These are phyloP conservation scores for Zangia roseola DNA, from an alignment of 768 basidiomycete species.

Conservation along the genomic window DNA sequence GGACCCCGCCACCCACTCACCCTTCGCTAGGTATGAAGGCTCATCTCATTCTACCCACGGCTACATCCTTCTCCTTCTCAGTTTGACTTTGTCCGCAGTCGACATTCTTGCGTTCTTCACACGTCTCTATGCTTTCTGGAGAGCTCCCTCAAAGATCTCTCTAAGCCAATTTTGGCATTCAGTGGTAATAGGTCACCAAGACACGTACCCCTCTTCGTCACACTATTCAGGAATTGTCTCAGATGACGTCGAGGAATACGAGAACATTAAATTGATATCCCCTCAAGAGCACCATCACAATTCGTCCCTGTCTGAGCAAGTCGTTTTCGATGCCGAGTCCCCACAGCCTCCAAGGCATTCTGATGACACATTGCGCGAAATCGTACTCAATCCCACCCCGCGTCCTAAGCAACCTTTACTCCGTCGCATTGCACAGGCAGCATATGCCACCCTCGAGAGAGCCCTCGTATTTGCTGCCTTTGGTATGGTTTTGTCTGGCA, in stretches of 20 bases:
- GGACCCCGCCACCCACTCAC: neutral
- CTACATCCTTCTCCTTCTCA: conserved; percentile 49
- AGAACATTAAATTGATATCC: conserved; percentile 39
- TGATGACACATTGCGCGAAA: conserved; percentile 55
- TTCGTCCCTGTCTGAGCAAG: conserved; percentile 51
- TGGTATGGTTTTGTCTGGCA: conserved; percentile 61
- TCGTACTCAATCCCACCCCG: conserved; percentile 20
- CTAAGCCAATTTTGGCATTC: conserved; percentile 53
- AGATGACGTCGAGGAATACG: conserved; percentile 56
- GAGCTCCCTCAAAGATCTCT: conserved; percentile 42
- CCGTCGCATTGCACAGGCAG: conserved; percentile 42
- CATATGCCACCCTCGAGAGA: conserved; percentile 59
- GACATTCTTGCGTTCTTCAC: conserved; percentile 53
- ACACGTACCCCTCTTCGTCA: conserved; percentile 16
- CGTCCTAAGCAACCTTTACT: conserved; percentile 28
- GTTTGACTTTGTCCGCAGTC: conserved; percentile 44
- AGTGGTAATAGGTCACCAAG: conserved; percentile 52
- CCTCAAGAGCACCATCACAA: conserved; percentile 34
- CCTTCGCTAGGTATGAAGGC: conserved; percentile 61
- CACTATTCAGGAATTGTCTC: conserved; percentile 62
- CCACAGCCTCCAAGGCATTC: conserved; percentile 44
- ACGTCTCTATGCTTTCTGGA: conserved; percentile 52
- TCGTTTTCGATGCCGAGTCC: conserved; percentile 49
- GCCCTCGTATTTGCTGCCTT: conserved; percentile 71
- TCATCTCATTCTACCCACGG: conserved; percentile 63